Percentiles rank a stretch among this genome's conserved stretches.
These are phyloP conservation scores for Cercophora samala DNA, from an alignment of 495 filamentous ascomycete species.

Conservation along the genomic window DNA sequence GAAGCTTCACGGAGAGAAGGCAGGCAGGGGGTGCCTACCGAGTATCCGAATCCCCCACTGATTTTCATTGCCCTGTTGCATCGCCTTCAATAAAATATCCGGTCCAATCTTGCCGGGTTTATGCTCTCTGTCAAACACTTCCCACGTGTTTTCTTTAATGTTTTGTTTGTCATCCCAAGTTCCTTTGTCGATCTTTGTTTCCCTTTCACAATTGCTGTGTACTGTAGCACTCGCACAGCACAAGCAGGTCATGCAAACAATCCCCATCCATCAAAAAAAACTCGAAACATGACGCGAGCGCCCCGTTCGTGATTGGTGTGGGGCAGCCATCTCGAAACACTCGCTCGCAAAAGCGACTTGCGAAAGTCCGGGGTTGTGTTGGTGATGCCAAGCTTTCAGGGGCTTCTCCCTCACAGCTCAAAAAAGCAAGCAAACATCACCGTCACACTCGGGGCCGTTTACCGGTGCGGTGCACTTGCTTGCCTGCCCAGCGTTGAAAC, in stretches of 20 bases:
- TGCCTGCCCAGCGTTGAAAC: slow-evolving; percentile 16
- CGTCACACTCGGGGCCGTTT: neutral
- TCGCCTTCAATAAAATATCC: neutral
- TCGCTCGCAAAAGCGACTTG: neutral
- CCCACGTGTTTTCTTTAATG: neutral
- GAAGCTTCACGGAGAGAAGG: neutral
- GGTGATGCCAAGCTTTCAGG: slow-evolving; percentile 1
- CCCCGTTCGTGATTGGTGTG: neutral
- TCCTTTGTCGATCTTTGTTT: neutral
- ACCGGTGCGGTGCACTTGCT: neutral
- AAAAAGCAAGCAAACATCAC: neutral
- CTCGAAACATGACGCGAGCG: slow-evolving; percentile 9
- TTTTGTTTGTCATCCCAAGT: neutral
- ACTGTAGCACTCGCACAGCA: too few relatives aligned
- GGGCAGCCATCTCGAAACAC: neutral
- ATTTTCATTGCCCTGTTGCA: neutral
- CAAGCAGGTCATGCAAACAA: neutral
- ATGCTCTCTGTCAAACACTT: neutral
- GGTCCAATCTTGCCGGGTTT: neutral
- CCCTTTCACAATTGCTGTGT: neutral
- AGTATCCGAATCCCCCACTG: neutral
- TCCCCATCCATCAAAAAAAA: neutral
- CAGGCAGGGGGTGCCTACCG: neutral
- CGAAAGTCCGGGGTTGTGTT: neutral
- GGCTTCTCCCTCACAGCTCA: too few relatives aligned